A percentile compares a stretch with the other conserved stretches of the same genome.
Conservation (phyloP, 768 basidiomycete genomes). For the Cystobasidium ongulense region DNA sequence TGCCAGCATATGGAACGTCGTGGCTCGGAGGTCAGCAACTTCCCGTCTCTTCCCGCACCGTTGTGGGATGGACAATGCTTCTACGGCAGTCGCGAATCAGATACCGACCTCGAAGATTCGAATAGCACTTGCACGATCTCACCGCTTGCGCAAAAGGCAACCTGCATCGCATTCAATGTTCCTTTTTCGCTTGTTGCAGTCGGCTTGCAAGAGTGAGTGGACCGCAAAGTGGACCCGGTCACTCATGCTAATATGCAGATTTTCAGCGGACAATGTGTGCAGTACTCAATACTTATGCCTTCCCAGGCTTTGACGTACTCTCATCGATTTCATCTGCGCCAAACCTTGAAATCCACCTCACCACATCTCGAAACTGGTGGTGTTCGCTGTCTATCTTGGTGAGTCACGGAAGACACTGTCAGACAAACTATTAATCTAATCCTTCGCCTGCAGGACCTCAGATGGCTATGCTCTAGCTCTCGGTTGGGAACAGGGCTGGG, state of each 20-base stretch:
- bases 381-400: constrained; percentile 26
- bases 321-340: constrained; percentile 38
- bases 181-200: constrained; percentile 28
- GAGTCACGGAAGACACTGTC: not conserved
- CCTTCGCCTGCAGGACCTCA: constrained; percentile 91
- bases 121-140: not conserved
- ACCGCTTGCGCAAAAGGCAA: not conserved
- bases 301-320: constrained; percentile 31
- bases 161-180: constrained; percentile 1
- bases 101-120: not conserved
- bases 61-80: constrained; percentile 32
- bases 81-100: constrained; percentile 11
- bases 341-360: constrained; percentile 36
- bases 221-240: not conserved
- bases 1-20: not conserved
- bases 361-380: constrained; percentile 32
- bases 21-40: not conserved
- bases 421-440: constrained; percentile 39
- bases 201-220: constrained; percentile 12
- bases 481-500: constrained; percentile 85
- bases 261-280: constrained; percentile 23
- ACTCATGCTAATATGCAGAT: not conserved
- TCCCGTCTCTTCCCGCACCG: constrained; percentile 5
- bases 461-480: constrained; percentile 93
- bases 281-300: constrained; percentile 31